phyloP scores from a whole-genome alignment of 2,329 filamentous ascomycete species.

The Diplodia seriata region DNA sequence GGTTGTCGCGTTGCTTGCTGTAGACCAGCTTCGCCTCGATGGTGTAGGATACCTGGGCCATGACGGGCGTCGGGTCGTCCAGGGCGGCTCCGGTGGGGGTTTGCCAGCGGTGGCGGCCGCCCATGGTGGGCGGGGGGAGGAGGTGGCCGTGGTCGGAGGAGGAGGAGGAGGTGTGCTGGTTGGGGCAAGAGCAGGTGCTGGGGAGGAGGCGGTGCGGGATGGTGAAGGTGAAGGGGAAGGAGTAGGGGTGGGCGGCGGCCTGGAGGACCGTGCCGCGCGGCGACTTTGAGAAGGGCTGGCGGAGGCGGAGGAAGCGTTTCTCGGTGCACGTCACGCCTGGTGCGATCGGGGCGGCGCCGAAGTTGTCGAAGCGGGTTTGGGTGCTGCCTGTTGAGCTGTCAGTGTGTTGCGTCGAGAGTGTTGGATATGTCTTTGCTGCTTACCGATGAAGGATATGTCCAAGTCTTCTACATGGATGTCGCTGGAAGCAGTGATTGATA shows the following conservation, averaged over 20 bases:
- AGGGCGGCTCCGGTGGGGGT: neutral
- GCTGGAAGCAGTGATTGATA: neutral
- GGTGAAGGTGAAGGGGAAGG: conserved; percentile 14
- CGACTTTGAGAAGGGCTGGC: neutral
- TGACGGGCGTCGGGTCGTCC: conserved; percentile 17
- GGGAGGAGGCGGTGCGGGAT: conserved; percentile 4
- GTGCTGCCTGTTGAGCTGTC: neutral
- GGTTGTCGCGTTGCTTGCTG: neutral
- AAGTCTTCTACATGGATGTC: neutral
- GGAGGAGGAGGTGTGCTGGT: neutral
- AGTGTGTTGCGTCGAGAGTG: neutral
- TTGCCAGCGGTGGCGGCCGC: neutral
- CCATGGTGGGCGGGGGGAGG: conserved; percentile 3
- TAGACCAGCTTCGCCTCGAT: neutral
- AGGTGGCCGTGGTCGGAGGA: too few relatives aligned
- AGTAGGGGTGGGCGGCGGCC: neutral
- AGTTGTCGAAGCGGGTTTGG: neutral
- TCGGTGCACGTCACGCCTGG: neutral
- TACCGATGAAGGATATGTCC: conserved; percentile 13
- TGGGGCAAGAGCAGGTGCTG: conserved; percentile 1
- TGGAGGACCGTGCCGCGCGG: neutral
- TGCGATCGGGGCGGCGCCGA: neutral
- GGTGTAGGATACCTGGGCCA: conserved; percentile 7
- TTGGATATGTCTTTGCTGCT: neutral
- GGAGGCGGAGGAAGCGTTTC: conserved; percentile 4